These are phyloP conservation scores for Colletotrichum neosansevieriae DNA, from an alignment of 2,329 filamentous ascomycete species.

Conservation along the genomic window DNA sequence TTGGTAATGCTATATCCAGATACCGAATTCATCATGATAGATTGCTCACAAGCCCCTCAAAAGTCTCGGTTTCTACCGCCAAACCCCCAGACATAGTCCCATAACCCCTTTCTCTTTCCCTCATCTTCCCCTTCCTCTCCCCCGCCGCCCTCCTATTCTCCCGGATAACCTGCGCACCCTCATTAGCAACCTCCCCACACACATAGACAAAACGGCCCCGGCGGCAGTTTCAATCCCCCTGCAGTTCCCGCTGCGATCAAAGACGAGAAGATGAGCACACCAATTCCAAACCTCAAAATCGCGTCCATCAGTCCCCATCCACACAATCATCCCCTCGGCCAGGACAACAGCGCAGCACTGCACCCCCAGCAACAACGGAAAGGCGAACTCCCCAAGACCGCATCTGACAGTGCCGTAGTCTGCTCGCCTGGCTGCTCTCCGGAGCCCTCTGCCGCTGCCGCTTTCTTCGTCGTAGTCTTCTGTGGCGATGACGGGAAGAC, in stretches of 20 bases:
- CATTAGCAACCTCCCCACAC: not conserved
- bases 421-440: no score
- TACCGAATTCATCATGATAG: not conserved
- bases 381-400: slow-evolving; percentile 39
- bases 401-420: no score
- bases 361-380: slow-evolving; percentile 45
- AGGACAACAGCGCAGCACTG: slow-evolving; percentile 45
- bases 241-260: no score
- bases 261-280: slow-evolving; percentile 30
- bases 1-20: not conserved
- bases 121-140: slow-evolving; percentile 4
- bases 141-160: not conserved
- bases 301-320: slow-evolving; percentile 43
- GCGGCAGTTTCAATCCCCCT: no score
- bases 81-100: slow-evolving; percentile 29
- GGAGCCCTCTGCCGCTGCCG: not conserved
- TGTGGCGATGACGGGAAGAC: slow-evolving; percentile 13
- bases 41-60: slow-evolving; percentile 17
- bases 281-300: slow-evolving; percentile 45
- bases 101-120: slow-evolving; percentile 27
- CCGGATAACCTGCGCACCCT: not conserved
- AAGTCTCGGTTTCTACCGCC: slow-evolving; percentile 23
- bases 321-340: slow-evolving; percentile 46
- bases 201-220: no score
- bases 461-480: slow-evolving; percentile 24